These are phyloP conservation scores for Talaromyces sp. DNA, from an alignment of 2,329 filamentous ascomycete species.

Conservation along the genomic window DNA sequence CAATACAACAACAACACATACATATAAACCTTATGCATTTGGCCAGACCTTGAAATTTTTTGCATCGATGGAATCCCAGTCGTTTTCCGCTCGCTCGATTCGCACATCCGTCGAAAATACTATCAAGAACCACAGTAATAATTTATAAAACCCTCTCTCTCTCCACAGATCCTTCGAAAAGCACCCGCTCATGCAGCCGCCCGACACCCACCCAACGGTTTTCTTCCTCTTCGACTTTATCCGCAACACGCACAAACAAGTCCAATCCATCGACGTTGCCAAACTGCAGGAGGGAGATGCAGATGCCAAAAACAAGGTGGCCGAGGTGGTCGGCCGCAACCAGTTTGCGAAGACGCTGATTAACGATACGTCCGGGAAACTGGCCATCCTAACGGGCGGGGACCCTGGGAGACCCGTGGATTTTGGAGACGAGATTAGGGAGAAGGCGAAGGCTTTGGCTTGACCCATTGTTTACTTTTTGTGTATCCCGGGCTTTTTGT, in stretches of 20 bases:
- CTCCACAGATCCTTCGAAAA: conserved; percentile 22
- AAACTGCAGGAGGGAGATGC: conserved; percentile 20
- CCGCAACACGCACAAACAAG: conserved; percentile 57
- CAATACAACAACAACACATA: too few species aligned
- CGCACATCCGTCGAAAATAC: neutral
- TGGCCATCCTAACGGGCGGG: conserved; percentile 24
- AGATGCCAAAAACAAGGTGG: conserved; percentile 10
- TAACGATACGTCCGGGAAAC: conserved; percentile 22
- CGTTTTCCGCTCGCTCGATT: neutral
- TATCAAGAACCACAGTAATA: neutral
- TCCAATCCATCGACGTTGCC: conserved; percentile 19
- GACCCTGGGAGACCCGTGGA: conserved; percentile 21
- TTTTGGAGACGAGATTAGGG: conserved; percentile 23
- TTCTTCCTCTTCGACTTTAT: conserved; percentile 62
- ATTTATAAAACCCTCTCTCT: neutral
- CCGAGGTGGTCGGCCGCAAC: conserved; percentile 25
- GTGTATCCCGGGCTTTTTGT: too few species aligned
- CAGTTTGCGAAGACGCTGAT: conserved; percentile 21
- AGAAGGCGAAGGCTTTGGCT: conserved; percentile 17
- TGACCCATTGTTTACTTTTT: too few species aligned
- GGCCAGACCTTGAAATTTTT: neutral
- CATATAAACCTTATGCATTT: neutral
- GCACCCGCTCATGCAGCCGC: conserved; percentile 28
- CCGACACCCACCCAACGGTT: conserved; percentile 22
- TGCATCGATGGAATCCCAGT: neutral